phyloP scores from a whole-genome alignment of 345 rosid species.

The Geranium rotundifolium region DNA sequence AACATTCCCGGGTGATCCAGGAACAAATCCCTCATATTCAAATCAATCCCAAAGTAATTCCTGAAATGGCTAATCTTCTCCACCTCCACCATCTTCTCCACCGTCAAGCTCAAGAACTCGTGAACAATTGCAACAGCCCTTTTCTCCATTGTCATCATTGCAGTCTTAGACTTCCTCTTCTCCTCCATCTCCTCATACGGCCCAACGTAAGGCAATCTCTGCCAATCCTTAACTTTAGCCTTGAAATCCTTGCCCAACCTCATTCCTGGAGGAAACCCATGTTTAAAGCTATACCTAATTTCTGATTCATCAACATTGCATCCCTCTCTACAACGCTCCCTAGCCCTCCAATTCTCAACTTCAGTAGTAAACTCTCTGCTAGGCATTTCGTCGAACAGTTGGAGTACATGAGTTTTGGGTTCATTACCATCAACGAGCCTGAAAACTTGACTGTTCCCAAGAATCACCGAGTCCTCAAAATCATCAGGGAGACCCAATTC shows the following conservation, averaged over 20 bases:
- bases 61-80: conserved; percentile 92
- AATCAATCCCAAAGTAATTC: conserved; percentile 65
- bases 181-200: conserved; percentile 58
- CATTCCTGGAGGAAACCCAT: conserved; percentile 74
- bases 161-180: conserved; percentile 37
- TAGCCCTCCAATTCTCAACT: conserved; percentile 72
- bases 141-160: conserved; percentile 47
- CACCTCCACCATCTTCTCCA: conserved; percentile 88
- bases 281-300: conserved; percentile 49
- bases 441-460: conserved; percentile 39
- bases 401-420: conserved; percentile 56
- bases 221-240: conserved; percentile 79
- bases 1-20: conserved; percentile 86
- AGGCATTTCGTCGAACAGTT: conserved; percentile 35
- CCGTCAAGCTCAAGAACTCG: conserved; percentile 71
- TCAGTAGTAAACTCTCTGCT: conserved; percentile 30
- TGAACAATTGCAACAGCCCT: conserved; percentile 65
- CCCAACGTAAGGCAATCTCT: conserved; percentile 52
- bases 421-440: conserved; percentile 48
- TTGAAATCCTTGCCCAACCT: conserved; percentile 61
- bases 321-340: conserved; percentile 56
- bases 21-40: conserved; percentile 78
- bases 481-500: conserved; percentile 90
- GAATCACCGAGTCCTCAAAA: conserved; percentile 77
- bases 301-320: conserved; percentile 36